These are phyloP conservation scores for Aspergillus homomorphus DNA, from an alignment of 495 filamentous ascomycete species.

Conservation along the genomic window DNA sequence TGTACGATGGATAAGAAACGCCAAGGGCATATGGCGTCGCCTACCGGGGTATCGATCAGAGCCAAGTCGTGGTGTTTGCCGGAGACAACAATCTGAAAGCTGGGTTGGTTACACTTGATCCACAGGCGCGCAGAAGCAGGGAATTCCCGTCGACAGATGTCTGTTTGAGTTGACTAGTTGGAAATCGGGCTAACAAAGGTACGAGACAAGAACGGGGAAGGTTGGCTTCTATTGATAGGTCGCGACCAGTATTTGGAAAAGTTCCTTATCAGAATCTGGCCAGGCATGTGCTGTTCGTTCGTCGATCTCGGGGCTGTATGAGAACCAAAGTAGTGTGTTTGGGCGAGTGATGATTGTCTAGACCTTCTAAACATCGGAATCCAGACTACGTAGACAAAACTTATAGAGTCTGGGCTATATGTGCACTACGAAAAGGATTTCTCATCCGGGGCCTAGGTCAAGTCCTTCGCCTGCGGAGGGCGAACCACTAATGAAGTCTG, in stretches of 20 bases:
- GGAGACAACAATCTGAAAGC: background rate
- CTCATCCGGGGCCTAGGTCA: too few relatives aligned
- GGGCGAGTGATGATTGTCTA: conserved; percentile 13
- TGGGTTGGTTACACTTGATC: background rate
- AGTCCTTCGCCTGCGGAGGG: background rate
- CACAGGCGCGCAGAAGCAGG: background rate
- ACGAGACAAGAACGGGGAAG: background rate
- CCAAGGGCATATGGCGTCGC: background rate
- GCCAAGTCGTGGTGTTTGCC: background rate
- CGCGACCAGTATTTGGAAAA: background rate
- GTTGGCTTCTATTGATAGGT: conserved; percentile 3
- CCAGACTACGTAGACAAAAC: background rate
- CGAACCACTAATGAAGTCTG: background rate
- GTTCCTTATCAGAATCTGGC: background rate
- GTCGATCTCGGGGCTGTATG: background rate
- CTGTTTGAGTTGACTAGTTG: background rate
- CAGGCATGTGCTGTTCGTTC: conserved; percentile 4
- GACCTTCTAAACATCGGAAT: background rate
- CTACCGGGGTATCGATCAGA: background rate
- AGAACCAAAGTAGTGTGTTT: conserved; percentile 8
- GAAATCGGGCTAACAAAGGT: background rate
- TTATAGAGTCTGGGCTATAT: background rate
- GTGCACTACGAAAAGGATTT: background rate
- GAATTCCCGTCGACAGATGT: background rate
- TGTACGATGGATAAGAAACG: background rate